A percentile compares a stretch with the other conserved stretches of the same genome.
phyloP scores from a whole-genome alignment of 768 basidiomycete genomes.

The Boletus barrowsii region DNA sequence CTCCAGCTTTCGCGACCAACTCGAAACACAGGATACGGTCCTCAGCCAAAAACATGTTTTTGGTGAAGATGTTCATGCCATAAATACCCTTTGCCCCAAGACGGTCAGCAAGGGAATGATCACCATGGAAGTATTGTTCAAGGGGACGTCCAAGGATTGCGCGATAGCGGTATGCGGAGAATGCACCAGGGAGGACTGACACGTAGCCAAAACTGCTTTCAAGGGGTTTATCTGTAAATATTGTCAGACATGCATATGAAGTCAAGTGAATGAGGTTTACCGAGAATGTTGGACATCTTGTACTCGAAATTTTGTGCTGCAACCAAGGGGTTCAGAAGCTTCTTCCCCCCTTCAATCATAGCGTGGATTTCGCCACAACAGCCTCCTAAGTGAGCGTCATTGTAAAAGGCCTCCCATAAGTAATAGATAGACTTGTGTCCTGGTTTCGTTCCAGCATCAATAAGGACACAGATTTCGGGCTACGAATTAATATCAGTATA shows the following conservation, averaged over 20 bases:
- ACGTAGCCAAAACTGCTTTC: conserved; percentile 97
- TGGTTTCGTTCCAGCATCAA: conserved; percentile 96
- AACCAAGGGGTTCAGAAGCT: conserved; percentile 87
- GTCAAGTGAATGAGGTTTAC: conserved; percentile 34
- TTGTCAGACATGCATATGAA: conserved; percentile 8
- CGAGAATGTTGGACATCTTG: conserved; percentile 97
- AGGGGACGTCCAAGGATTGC: conserved; percentile 87
- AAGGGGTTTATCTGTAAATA: conserved; percentile 73
- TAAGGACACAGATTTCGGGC: conserved; percentile 89
- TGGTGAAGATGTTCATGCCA: conserved; percentile 96
- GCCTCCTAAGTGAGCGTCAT: conserved; percentile 73
- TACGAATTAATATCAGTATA: conserved; percentile 30
- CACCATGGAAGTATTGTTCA: conserved; percentile 85
- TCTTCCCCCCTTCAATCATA: conserved; percentile 91
- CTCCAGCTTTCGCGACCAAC: conserved; percentile 84
- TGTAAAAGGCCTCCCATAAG: conserved; percentile 91
- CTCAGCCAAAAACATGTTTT: conserved; percentile 89
- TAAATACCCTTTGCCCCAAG: conserved; percentile 92
- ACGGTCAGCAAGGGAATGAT: conserved; percentile 86
- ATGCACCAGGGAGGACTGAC: conserved; percentile 92
- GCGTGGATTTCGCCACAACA: conserved; percentile 96
- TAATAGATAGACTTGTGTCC: conserved; percentile 96
- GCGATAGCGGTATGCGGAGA: conserved; percentile 92
- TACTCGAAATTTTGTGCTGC: conserved; percentile 98
- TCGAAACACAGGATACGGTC: conserved; percentile 98